Evolutionary conservation across 495 filamentous ascomycete species (phyloP), one percentile per base, ranked within the genome.

Genomic region (Daldinia childiae): DNA sequence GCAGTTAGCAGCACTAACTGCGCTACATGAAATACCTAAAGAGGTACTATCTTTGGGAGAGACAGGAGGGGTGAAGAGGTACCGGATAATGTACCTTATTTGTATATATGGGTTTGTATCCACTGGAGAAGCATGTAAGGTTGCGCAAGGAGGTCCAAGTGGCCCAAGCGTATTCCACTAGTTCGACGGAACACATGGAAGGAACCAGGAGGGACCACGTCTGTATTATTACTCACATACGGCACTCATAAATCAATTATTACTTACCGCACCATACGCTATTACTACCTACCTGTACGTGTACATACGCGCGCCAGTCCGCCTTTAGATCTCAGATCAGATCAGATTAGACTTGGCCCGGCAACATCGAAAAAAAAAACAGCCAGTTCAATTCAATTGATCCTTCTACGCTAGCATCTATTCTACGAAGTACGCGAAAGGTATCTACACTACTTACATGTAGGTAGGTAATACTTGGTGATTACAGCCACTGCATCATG

Each of bases 271-370:
- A 58, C 41, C 54, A 59, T 54, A 66, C 38, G 38, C 63, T 19
- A 45, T 60, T 43, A 41, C 38, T 32, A 17, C 38, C 17, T 19
- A 6, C 29, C 17, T 9, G 14, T 59, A 29, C 36, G 39, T 59
- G 1, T 60, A n/a, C 21, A 1, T 60, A n/a, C 21, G 6, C 30
- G 39, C 57, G 36, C 27, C 38, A 27, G 8, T 19, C 38, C 32
- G 64, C 26, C 21, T 51, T 62, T 51, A 73, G 70, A 73, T 73
- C 70, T 73, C 60, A 66, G 70, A 73, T 72, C 64, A 68, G 69
- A 72, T 73, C 70, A 56, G 65, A 65, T 68, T 68, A 32, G 38
- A 48, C 29, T 41, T 9, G 19, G 41, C 69, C 63, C 51, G 52
- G 54, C 62, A 62, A 61, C 12, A 17, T 61, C 32, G 3, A 45